Evolutionary conservation across 1,284 basidiomycete genomes (phyloP).

Genomic region (Boletus hoseneyae): DNA sequence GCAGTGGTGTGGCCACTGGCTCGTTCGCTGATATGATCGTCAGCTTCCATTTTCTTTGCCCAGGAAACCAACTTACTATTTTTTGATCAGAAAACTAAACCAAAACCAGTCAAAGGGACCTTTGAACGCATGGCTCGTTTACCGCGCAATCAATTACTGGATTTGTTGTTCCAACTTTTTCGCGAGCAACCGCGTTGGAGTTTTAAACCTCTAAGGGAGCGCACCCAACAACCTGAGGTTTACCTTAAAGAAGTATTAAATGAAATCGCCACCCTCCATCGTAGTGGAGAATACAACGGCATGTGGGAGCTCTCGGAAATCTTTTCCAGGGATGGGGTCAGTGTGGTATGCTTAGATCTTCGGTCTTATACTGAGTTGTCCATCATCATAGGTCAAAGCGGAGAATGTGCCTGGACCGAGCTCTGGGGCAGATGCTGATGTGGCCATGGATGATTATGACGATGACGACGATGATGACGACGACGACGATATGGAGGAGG

Average conservation of each 20-base stretch:
- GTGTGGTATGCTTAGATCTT: slow-evolving; percentile 23
- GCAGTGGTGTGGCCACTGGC: slow-evolving; percentile 56
- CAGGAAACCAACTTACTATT: neutral
- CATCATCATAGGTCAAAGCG: slow-evolving; percentile 47
- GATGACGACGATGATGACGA: slow-evolving; percentile 37
- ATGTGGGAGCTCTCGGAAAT: slow-evolving; percentile 68
- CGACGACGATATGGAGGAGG: slow-evolving; percentile 49
- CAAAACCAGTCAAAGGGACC: slow-evolving; percentile 64
- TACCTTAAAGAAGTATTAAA: slow-evolving; percentile 87
- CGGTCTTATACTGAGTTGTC: slow-evolving; percentile 29
- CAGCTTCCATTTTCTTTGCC: slow-evolving; percentile 28
- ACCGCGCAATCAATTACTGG: slow-evolving; percentile 84
- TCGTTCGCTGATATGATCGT: slow-evolving; percentile 64
- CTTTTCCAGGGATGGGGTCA: slow-evolving; percentile 62
- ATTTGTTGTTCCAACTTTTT: slow-evolving; percentile 81
- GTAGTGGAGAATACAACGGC: slow-evolving; percentile 73
- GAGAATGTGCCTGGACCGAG: slow-evolving; percentile 51
- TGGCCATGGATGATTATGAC: slow-evolving; percentile 43
- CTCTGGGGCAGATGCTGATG: slow-evolving; percentile 26
- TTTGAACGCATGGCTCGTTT: slow-evolving; percentile 80
- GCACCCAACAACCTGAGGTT: slow-evolving; percentile 86
- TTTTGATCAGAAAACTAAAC: slow-evolving; percentile 48
- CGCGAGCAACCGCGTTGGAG: slow-evolving; percentile 80
- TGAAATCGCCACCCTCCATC: slow-evolving; percentile 80
- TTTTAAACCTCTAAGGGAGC: slow-evolving; percentile 75